Evolutionary conservation across 2,329 filamentous ascomycete genomes (phyloP), one percentile per base, ranked within the genome.

Genomic region (Fusarium sambucinum): DNA sequence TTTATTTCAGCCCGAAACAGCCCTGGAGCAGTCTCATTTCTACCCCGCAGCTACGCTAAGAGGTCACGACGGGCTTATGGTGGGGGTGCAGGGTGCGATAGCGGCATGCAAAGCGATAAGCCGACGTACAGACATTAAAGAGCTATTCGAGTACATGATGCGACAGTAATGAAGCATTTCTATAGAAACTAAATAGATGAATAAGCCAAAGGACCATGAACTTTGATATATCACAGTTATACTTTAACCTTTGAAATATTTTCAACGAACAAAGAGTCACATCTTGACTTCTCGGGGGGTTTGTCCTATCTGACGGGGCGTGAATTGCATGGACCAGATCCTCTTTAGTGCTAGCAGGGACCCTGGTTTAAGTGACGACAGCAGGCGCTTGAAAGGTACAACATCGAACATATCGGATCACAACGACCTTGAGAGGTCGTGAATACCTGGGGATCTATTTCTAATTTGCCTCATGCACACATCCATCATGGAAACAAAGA

Each of bases 21-120:
- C 47, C 32, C 32, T 50, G 47, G 33, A 40, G 47, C 54, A 58
- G 60, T 63, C 63, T 67, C 48, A 54, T 37, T 66, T 45, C 42
- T 70, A 70, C 66, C 66, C 66, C 66, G 66, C 66, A 69, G 66
- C 56, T 60, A 67, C 66, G 62, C 66, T 70, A 69, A 63, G 46
- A 69, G 60, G 66, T 70, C 66, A 69, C 66, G 66, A 54, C 65
- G 61, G 60, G 60, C 60, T 69, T 47, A 51, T 69, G 62, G 67
- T 69, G 66, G 66, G 65, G 66, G 56, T 52, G 56, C 21, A 69
- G 55, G 55, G 66, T 67, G 57, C 54, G 66, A 69, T 69, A 69
- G 66, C 47, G 57, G 62, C 63, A 69, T 70, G 66, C 62, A 70
- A 16, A 52, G 62, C 66, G 66, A 69, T 69, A 69, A 69, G 53